Evolutionary conservation across 1,139 yeast species (phyloP).

Genomic region (Torulaspora pretoriensis): DNA sequence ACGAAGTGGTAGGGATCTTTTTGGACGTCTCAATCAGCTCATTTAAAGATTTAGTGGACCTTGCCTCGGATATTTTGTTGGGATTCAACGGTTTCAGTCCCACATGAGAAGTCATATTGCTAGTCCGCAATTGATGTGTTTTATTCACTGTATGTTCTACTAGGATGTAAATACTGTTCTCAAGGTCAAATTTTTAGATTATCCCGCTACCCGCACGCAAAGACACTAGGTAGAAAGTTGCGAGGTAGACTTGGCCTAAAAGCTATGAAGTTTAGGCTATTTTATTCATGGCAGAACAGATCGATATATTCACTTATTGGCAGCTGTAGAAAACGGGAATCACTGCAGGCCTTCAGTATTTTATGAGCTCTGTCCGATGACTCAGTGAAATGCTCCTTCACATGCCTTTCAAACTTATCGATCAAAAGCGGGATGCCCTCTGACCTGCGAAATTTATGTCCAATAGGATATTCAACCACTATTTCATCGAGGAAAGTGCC

Average conservation of each 20-base stretch:
- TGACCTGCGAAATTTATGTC: slow-evolving; percentile 53
- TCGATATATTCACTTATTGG: slow-evolving; percentile 50
- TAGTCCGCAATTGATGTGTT: neutral
- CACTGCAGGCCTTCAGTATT: slow-evolving; percentile 39
- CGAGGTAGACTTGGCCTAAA: neutral
- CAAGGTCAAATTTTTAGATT: neutral
- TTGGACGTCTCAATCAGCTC: slow-evolving; percentile 33
- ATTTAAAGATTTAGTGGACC: slow-evolving; percentile 24
- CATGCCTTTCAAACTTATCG: slow-evolving; percentile 48
- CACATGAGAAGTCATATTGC: slow-evolving; percentile 8
- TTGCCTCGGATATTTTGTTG: slow-evolving; percentile 6
- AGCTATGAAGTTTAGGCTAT: neutral
- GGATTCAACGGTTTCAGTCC: slow-evolving; percentile 7
- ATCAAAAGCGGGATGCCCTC: slow-evolving; percentile 55
- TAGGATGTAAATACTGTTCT: neutral
- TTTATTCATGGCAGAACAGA: slow-evolving; percentile 32
- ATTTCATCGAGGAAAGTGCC: slow-evolving; percentile 52
- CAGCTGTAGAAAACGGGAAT: slow-evolving; percentile 39
- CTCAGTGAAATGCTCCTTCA: slow-evolving; percentile 42
- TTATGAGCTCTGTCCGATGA: slow-evolving; percentile 38
- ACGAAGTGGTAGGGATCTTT: slow-evolving; percentile 32
- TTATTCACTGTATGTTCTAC: neutral
- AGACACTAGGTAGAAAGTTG: neutral
- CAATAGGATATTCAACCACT: slow-evolving; percentile 53
- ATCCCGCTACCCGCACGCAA: neutral